phyloP scores from a whole-genome alignment of 202 grass and related monocot species.

The Panicum hallii region DNA sequence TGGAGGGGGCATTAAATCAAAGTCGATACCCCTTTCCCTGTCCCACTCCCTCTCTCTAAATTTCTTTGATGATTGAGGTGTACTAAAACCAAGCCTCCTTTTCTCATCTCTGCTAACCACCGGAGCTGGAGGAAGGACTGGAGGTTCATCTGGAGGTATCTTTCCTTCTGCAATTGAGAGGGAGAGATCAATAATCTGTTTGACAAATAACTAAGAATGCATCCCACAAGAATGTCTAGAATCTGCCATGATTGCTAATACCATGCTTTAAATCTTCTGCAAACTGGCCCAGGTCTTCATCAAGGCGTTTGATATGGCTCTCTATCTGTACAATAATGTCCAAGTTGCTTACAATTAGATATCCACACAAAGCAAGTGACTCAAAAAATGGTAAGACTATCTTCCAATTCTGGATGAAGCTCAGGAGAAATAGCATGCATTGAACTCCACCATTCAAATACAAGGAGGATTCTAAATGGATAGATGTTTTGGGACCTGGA shows the following conservation, averaged over 20 bases:
- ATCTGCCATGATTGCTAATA: constrained; percentile 34
- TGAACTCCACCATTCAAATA: too few relatives aligned
- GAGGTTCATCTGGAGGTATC: constrained; percentile 76
- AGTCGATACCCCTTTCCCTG: constrained; percentile 84
- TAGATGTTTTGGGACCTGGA: too few relatives aligned
- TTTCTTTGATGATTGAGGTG: constrained; percentile 84
- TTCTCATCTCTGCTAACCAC: constrained; percentile 76
- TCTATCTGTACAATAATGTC: constrained; percentile 77
- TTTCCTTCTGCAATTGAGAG: constrained; percentile 82
- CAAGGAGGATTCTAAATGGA: too few relatives aligned
- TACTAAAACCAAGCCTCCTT: constrained; percentile 70
- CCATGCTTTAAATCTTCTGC: constrained; percentile 97
- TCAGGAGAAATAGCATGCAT: too few relatives aligned
- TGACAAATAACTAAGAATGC: constrained; percentile 14
- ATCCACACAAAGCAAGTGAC: not conserved
- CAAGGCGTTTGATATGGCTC: constrained; percentile 92
- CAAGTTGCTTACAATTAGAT: constrained; percentile 28
- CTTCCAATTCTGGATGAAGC: not conserved
- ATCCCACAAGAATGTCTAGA: constrained; percentile 27
- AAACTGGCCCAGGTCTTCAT: constrained; percentile 94
- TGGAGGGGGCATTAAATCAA: constrained; percentile 96
- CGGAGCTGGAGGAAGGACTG: constrained; percentile 71
- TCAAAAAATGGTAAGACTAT: not conserved
- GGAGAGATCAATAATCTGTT: constrained; percentile 20
- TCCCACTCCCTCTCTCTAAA: constrained; percentile 88